phyloP scores from a whole-genome alignment of 306 rosid genomes.

The Sicyos baderoa region DNA sequence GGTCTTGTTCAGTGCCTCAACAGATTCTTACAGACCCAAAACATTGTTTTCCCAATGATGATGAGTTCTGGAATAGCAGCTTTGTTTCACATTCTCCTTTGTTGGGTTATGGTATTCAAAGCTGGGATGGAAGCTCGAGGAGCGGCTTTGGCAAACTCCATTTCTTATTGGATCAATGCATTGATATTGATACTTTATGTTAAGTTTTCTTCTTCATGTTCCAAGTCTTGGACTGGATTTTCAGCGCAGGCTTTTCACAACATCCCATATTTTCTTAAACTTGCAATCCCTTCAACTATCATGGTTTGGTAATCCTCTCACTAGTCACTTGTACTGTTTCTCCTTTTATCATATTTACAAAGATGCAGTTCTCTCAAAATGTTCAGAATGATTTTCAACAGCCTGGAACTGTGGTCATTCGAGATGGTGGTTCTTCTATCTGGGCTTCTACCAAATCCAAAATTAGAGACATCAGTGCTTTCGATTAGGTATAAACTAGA shows the following conservation, averaged over 20 bases:
- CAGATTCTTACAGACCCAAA: constrained; percentile 61
- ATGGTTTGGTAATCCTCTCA: constrained; percentile 75
- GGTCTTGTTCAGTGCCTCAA: constrained; percentile 49
- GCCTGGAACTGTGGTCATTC: constrained; percentile 61
- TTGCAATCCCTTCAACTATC: constrained; percentile 57
- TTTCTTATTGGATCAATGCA: constrained; percentile 56
- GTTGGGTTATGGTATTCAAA: constrained; percentile 55
- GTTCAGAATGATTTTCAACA: constrained; percentile 21
- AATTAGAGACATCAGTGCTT: constrained; percentile 55
- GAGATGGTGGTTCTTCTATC: constrained; percentile 58
- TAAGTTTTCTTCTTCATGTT: constrained; percentile 46
- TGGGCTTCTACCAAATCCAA: constrained; percentile 63
- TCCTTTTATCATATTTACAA: neutral
- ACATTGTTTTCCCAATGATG: constrained; percentile 64
- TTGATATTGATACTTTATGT: constrained; percentile 41
- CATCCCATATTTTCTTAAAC: constrained; percentile 33
- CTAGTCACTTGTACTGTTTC: constrained; percentile 4
- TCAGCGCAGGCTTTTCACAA: constrained; percentile 43
- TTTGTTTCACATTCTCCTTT: constrained; percentile 33
- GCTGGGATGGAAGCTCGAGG: constrained; percentile 51
- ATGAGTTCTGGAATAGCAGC: constrained; percentile 35
- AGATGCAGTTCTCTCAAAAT: neutral
- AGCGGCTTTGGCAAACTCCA: constrained; percentile 49
- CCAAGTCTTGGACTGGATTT: constrained; percentile 62
- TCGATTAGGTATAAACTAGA: constrained; percentile 39